These are phyloP conservation scores for Singerocomus inundabilis DNA, from an alignment of 1,284 basidiomycete genomes.

Conservation along the genomic window DNA sequence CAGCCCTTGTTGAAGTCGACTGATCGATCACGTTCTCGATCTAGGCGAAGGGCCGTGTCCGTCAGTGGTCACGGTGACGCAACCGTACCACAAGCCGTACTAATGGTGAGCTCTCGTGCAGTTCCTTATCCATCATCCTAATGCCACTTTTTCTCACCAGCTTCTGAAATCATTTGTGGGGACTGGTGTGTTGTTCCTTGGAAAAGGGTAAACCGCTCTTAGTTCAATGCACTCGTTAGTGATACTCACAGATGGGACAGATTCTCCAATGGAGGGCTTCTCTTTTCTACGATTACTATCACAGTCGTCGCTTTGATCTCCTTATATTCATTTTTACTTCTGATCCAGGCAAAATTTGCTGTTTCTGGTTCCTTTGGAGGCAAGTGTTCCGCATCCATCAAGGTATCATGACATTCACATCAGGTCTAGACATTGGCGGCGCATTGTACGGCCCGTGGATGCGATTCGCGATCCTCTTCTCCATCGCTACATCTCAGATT, in stretches of 20 bases:
- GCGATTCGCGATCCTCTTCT: conserved; percentile 85
- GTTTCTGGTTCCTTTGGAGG: conserved; percentile 94
- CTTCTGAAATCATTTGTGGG: conserved; percentile 95
- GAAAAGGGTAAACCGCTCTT: conserved; percentile 65
- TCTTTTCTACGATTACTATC: conserved; percentile 86
- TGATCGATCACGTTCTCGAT: conserved; percentile 42
- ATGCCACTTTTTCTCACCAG: conserved; percentile 39
- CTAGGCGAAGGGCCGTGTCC: conserved; percentile 54
- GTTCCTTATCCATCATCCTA: conserved; percentile 7
- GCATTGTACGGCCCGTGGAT: conserved; percentile 90
- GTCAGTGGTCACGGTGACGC: conserved; percentile 76
- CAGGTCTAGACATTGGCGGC: conserved; percentile 83
- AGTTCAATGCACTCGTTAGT: not conserved
- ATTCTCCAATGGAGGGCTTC: conserved; percentile 93
- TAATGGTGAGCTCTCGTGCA: conserved; percentile 66
- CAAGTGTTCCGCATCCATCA: conserved; percentile 32
- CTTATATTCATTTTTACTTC: conserved; percentile 90
- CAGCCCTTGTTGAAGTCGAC: conserved; percentile 42
- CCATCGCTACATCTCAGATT: conserved; percentile 89
- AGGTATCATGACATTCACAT: conserved; percentile 2
- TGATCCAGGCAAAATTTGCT: conserved; percentile 86
- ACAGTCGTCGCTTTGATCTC: conserved; percentile 85
- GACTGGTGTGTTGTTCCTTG: conserved; percentile 94
- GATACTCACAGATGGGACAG: conserved; percentile 39
- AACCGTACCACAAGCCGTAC: conserved; percentile 81